Evolutionary conservation across 345 rosid genomes (phyloP).

Genomic region (Citrus sp.): DNA sequence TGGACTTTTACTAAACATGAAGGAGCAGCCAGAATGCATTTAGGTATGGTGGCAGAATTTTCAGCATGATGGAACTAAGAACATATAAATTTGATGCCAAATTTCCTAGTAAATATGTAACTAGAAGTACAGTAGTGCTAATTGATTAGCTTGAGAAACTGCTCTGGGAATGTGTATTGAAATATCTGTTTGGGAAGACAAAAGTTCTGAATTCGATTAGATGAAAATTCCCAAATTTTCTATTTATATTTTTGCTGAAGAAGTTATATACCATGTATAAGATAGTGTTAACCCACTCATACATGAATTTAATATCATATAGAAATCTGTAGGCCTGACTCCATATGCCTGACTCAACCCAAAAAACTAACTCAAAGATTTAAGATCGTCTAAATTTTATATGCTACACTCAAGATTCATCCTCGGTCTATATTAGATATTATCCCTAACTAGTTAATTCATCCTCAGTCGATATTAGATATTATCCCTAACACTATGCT

Average conservation of each 20-base stretch:
- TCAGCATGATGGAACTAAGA: background rate
- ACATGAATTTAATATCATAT: no score
- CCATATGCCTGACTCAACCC: no score
- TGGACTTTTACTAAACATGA: background rate
- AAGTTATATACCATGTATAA: no score
- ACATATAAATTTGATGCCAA: background rate
- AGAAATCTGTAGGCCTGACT: no score
- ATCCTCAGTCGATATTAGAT: no score
- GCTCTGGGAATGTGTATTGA: background rate
- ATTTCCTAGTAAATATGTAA: background rate
- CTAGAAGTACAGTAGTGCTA: background rate
- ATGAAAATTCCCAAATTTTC: background rate
- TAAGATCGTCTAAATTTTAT: no score
- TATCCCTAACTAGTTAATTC: no score
- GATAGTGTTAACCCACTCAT: no score
- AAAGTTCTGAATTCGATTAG: background rate
- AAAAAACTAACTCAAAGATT: no score
- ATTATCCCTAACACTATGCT: background rate
- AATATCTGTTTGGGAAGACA: background rate
- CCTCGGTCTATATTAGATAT: no score
- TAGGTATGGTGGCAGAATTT: background rate
- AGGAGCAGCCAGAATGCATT: slow-evolving; percentile 1
- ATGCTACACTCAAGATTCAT: no score
- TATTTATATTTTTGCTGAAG: background rate
- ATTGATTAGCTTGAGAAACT: background rate